Evolutionary conservation across 2,329 filamentous ascomycete genomes (phyloP), one percentile per base, ranked within the genome.

Genomic region (Alternaria brassicicola): DNA sequence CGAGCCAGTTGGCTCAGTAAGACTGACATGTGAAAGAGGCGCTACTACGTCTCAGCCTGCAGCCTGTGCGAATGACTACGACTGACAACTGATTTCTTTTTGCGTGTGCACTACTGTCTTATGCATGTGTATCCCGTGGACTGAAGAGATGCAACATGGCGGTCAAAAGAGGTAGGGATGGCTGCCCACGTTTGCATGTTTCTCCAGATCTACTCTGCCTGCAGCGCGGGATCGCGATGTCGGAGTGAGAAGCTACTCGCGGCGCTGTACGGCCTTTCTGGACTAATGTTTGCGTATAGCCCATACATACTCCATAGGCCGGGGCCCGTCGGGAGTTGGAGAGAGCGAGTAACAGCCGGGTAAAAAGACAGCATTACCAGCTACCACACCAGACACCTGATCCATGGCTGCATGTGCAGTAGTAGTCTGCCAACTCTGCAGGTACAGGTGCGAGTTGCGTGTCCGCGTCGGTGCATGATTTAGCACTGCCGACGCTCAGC

Each of bases 81-180:
- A 36, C 43, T 33, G 36, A 25, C 33, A 25, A 31, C 17, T 49
- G 38, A 12, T 46, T 46, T 33, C 19, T 49, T 48, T 39, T 45
- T 45, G 36, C 23, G 45, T 28, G 38, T 49, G 46, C 31, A 30
- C 26, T 35, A 28, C 17, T 51, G 45, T 48, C 43, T 60, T 39
- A 60, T 63, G 67, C 62, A 61, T 39, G 46, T 55, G 57, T 25
- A 47, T 57, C 67, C 61, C 65, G 64, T 68, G 64, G 25, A 53
- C 52, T 28, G 38, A 26, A 54, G 41, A 57, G 47, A 38, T 48
- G 46, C 48, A 41, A 45, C 45, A 55, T 56, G 49, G 43, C 42
- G 41, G 39, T 47, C 53, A 39, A 41, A 56, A 43, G 23, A 38
- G 55, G 55, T 43, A 53, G 51, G 42, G 39, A 51, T 55, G 38